Conservation (phyloP, 2,329 filamentous ascomycete genomes). For the Hymenoscyphus fructigenus region DNA sequence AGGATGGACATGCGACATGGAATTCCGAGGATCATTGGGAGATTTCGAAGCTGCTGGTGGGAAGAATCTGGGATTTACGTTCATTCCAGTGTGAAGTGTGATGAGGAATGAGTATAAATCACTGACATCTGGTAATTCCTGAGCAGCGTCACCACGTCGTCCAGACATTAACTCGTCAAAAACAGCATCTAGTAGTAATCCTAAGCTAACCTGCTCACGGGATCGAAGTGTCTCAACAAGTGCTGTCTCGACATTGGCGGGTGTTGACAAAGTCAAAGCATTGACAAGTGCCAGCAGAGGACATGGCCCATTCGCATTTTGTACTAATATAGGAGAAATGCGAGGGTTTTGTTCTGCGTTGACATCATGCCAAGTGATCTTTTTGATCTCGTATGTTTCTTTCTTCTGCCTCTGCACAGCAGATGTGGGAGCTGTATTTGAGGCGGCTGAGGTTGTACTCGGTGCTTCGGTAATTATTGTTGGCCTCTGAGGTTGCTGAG, state of each 20-base stretch:
- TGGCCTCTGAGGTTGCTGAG: conserved; percentile 31
- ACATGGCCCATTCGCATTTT: conserved; percentile 93
- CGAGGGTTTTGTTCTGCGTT: conserved; percentile 60
- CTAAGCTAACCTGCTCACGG: conserved; percentile 84
- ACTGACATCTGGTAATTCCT: conserved; percentile 76
- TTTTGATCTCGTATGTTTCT: conserved; percentile 92
- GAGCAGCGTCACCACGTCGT: conserved; percentile 58
- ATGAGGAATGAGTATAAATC: conserved; percentile 87
- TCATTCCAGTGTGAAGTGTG: conserved; percentile 93
- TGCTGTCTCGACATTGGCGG: conserved; percentile 63
- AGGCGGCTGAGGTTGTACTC: conserved; percentile 20
- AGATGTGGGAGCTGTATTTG: conserved; percentile 14
- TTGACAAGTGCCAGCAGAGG: conserved; percentile 92
- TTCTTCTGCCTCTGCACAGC: conserved; percentile 29
- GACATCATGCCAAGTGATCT: conserved; percentile 79
- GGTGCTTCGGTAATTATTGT: conserved; percentile 16
- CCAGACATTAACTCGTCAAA: conserved; percentile 91
- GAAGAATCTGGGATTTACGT: conserved; percentile 89
- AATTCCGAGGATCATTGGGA: conserved; percentile 42
- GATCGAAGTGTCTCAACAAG: conserved; percentile 75
- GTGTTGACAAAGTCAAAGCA: conserved; percentile 80
- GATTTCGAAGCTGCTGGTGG: conserved; percentile 47
- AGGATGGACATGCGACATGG: conserved; percentile 52
- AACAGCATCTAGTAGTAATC: conserved; percentile 80
- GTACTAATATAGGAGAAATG: conserved; percentile 82